A percentile compares a stretch with the other conserved stretches of the same genome.
phyloP scores from a whole-genome alignment of 1,284 basidiomycete species.

The Marasmius fiardii region DNA sequence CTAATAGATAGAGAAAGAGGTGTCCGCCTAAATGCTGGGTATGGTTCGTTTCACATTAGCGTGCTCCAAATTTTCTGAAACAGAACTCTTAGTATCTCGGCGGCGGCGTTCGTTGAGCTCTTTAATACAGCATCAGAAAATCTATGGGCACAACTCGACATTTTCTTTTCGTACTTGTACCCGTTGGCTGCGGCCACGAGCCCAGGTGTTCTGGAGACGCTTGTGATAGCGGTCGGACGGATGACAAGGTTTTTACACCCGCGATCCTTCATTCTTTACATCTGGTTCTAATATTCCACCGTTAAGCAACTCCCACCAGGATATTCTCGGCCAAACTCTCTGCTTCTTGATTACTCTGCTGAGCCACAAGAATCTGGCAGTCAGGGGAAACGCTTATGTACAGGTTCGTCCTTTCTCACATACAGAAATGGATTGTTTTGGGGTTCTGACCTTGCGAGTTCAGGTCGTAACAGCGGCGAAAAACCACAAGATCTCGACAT shows the following conservation, averaged over 20 bases:
- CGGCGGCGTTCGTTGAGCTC: conserved; percentile 45
- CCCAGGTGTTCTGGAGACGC: conserved; percentile 53
- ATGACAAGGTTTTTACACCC: conserved; percentile 59
- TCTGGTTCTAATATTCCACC: conserved; percentile 6
- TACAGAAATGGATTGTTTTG: neutral
- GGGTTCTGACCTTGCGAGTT: neutral
- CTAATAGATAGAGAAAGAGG: conserved; percentile 53
- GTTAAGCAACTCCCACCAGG: conserved; percentile 31
- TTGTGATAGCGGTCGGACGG: conserved; percentile 54
- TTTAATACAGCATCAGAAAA: conserved; percentile 23
- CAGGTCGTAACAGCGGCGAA: conserved; percentile 63
- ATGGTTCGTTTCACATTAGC: conserved; percentile 18
- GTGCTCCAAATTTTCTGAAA: conserved; percentile 4
- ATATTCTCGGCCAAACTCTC: conserved; percentile 58
- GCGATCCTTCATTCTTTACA: conserved; percentile 2
- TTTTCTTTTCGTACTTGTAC: conserved; percentile 46
- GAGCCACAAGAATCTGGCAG: conserved; percentile 60
- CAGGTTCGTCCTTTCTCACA: conserved; percentile 45
- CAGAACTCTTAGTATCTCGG: conserved; percentile 35
- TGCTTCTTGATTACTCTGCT: conserved; percentile 69
- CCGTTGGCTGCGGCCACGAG: conserved; percentile 35
- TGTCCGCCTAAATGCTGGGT: conserved; percentile 70
- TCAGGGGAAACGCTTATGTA: conserved; percentile 67
- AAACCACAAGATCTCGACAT: conserved; percentile 55
- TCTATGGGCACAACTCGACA: conserved; percentile 23